Evolutionary conservation across 2,329 filamentous ascomycete genomes (phyloP).

Genomic region (Apiospora aurea): DNA sequence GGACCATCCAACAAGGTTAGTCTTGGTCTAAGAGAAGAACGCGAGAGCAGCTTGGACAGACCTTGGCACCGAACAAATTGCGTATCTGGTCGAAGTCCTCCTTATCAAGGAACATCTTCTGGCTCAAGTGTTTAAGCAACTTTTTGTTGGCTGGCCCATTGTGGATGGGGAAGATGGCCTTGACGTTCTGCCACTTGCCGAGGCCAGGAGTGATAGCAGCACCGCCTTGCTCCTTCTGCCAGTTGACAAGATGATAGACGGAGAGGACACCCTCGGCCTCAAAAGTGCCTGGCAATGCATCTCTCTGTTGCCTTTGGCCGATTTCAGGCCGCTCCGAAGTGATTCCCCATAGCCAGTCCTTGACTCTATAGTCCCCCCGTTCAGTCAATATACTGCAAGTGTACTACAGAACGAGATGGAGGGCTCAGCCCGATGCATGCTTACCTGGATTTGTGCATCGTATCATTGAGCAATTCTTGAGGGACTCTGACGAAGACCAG

Average conservation of each 20-base stretch:
- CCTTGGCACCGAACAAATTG: slow-evolving; percentile 67
- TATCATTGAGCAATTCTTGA: slow-evolving; percentile 66
- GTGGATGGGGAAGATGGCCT: slow-evolving; percentile 68
- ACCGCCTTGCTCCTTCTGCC: slow-evolving; percentile 63
- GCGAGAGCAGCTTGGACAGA: slow-evolving; percentile 66
- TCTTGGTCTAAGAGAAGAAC: background rate
- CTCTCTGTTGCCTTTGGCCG: slow-evolving; percentile 54
- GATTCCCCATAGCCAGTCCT: slow-evolving; percentile 78
- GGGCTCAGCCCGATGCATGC: slow-evolving; percentile 3
- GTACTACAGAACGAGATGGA: background rate
- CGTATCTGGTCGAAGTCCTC: slow-evolving; percentile 66
- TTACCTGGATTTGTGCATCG: slow-evolving; percentile 72
- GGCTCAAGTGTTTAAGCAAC: slow-evolving; percentile 64
- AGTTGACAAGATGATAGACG: slow-evolving; percentile 71
- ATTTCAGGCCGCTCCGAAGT: slow-evolving; percentile 67
- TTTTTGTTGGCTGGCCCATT: slow-evolving; percentile 63
- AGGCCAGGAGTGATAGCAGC: slow-evolving; percentile 66
- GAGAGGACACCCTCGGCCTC: slow-evolving; percentile 76
- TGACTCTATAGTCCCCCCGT: slow-evolving; percentile 57
- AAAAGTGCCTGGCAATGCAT: slow-evolving; percentile 50
- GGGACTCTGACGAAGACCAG: slow-evolving; percentile 72
- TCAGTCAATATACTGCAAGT: background rate
- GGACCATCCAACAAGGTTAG: background rate
- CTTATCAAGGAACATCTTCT: slow-evolving; percentile 55
- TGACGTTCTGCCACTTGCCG: slow-evolving; percentile 67